phyloP scores from a whole-genome alignment of 2,329 filamentous ascomycete genomes.

The Nigrospora osmanthi region DNA sequence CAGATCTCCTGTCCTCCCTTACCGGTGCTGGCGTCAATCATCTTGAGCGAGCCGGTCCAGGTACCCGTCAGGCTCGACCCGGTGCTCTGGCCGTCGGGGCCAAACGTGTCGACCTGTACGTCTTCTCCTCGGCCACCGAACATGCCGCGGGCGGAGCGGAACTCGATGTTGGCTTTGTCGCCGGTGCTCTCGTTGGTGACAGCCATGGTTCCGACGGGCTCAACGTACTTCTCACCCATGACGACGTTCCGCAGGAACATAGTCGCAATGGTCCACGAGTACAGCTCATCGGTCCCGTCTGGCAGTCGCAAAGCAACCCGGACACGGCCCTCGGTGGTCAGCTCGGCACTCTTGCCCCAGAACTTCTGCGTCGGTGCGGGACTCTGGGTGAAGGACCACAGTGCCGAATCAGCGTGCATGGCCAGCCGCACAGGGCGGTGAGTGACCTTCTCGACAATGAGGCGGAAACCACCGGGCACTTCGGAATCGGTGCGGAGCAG shows the following conservation, averaged over 20 bases:
- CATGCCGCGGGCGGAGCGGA: conserved; percentile 93
- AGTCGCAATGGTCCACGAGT: conserved; percentile 82
- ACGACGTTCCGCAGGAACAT: conserved; percentile 94
- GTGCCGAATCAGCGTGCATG: conserved; percentile 79
- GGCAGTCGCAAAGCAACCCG: conserved; percentile 62
- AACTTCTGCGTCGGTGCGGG: conserved; percentile 52
- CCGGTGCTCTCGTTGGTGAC: conserved; percentile 78
- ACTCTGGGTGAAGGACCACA: conserved; percentile 83
- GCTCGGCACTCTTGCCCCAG: conserved; percentile 59
- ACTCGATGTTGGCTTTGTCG: conserved; percentile 77
- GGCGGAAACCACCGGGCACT: conserved; percentile 66
- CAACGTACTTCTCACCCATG: conserved; percentile 95
- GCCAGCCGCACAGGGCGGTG: conserved; percentile 90
- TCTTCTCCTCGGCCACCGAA: conserved; percentile 93
- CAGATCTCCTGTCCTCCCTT: conserved; percentile 62
- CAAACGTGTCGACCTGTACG: conserved; percentile 67
- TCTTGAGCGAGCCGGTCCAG: conserved; percentile 70
- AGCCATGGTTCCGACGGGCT: conserved; percentile 86
- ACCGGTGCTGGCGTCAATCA: conserved; percentile 54
- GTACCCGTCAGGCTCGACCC: conserved; percentile 68
- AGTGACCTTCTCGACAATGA: conserved; percentile 91
- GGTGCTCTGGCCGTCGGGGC: conserved; percentile 55
- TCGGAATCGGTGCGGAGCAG: conserved; percentile 78
- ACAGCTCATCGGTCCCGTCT: conserved; percentile 68
- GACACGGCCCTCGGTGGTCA: conserved; percentile 84